phyloP scores from a whole-genome alignment of 495 filamentous ascomycete genomes.

The Sabuloglossum arenarium region DNA sequence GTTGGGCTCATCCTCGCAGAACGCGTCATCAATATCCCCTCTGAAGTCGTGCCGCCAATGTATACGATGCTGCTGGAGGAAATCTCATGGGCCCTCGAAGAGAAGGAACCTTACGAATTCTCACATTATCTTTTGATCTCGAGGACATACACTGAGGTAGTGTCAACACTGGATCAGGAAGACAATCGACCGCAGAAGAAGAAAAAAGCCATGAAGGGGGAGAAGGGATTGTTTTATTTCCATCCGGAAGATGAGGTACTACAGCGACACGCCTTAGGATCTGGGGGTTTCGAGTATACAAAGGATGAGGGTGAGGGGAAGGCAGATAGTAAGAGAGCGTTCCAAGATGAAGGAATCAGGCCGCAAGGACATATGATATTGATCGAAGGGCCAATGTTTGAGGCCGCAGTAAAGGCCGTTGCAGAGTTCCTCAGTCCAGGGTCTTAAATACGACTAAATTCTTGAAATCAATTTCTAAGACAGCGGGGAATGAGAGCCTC shows the following conservation, averaged over 20 bases:
- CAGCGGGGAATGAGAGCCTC: background rate
- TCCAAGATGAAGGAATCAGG: constrained; percentile 80
- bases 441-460: background rate
- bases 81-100: constrained; percentile 70
- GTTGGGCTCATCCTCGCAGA: constrained; percentile 80
- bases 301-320: constrained; percentile 56
- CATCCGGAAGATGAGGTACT: constrained; percentile 93
- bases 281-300: constrained; percentile 49
- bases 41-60: constrained; percentile 84
- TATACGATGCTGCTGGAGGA: constrained; percentile 91
- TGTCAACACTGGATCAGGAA: constrained; percentile 52
- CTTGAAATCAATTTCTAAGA: background rate
- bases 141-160: constrained; percentile 75
- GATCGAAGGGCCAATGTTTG: constrained; percentile 20
- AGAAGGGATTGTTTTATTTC: constrained; percentile 51
- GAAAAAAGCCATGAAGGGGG: constrained; percentile 31
- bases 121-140: constrained; percentile 81
- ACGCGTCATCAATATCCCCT: constrained; percentile 84
- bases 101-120: constrained; percentile 85
- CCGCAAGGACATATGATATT: constrained; percentile 37
- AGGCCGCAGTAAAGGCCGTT: constrained; percentile 13
- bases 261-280: constrained; percentile 44
- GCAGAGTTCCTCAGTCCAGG: constrained; percentile 3
- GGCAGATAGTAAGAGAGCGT: constrained; percentile 80
- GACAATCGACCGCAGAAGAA: constrained; percentile 54